Evolutionary conservation across 805 yeast genomes (phyloP), one percentile per base, ranked within the genome.

Genomic region (Blastobotrys attinorum): DNA sequence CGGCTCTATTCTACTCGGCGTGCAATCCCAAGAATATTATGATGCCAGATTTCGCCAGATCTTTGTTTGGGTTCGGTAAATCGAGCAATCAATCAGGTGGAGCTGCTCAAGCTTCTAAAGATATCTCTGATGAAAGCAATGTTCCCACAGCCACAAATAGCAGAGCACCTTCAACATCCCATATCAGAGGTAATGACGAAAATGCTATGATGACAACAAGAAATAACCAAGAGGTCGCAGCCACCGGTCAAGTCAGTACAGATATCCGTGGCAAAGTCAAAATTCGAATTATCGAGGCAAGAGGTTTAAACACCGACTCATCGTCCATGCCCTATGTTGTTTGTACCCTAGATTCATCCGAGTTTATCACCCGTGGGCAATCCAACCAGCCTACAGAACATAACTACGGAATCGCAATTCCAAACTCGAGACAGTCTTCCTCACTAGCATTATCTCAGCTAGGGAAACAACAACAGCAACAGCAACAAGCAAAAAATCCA

Each of bases 321-420:
- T 64, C 71, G 33, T 71, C 90, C 3, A 83, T 76, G 53, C 96
- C 96, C 2, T 83, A 50, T 37, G 61, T 57, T 27, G 54, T 57
- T 13, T 57, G 61, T 41, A 56, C 60, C 3, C 55, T 48, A 33
- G 61, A 59, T 34, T 51, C 56, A 39, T 61, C 71, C 13, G 97
- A 92, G 65, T 84, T 81, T 51, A 88, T 90, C 47, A 80, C 95
- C 21, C 79, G 79, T 49, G 89, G 88, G 3, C 87, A 95, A 1
- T 83, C 46, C 18, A 10, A 15, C 23, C 41, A 47, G 4, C 39
- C 44, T 17, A 27, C 43, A 10, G 33, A 48, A 31, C 50, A 29
- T n/a, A 45, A 44, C 44, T 47, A 38, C 20, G 62, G 67, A 21
- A 65, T 64, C 22, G 66, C 66, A 37, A 69, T 66, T 43, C 67